phyloP scores from a whole-genome alignment of 805 yeast genomes.

The Blastobotrys parvus region DNA sequence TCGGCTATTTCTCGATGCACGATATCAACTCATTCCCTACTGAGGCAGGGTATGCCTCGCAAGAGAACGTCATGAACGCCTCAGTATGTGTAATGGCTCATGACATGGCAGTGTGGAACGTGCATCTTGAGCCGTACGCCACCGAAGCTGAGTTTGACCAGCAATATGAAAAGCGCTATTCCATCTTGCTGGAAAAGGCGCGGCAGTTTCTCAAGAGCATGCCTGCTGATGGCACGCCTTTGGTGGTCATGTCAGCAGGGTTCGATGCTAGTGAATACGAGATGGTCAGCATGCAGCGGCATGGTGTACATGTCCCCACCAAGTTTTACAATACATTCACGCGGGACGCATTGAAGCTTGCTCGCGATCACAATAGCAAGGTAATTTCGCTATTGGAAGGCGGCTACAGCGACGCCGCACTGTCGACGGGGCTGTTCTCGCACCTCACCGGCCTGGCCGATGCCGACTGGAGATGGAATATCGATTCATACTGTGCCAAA shows the following conservation, averaged over 20 bases:
- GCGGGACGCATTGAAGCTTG: constrained; percentile 59
- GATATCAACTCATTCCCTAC: constrained; percentile 84
- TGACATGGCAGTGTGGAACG: constrained; percentile 74
- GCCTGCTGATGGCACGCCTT: constrained; percentile 30
- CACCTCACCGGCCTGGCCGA: constrained; percentile 65
- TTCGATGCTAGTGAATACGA: constrained; percentile 84
- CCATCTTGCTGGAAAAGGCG: constrained; percentile 55
- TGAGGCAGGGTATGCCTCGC: constrained; percentile 67
- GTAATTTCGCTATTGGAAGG: constrained; percentile 71
- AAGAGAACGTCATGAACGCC: constrained; percentile 63
- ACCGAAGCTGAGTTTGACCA: constrained; percentile 57
- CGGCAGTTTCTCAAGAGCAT: constrained; percentile 43
- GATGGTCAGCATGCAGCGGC: constrained; percentile 77
- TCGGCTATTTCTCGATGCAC: constrained; percentile 77
- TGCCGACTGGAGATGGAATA: constrained; percentile 45
- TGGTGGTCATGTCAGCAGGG: constrained; percentile 76
- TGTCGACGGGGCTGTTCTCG: constrained; percentile 69
- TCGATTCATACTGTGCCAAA: constrained; percentile 40
- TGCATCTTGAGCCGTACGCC: constrained; percentile 61
- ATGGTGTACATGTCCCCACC: constrained; percentile 73
- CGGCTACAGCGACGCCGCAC: constrained; percentile 78
- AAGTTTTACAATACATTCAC: constrained; percentile 68
- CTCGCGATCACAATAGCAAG: constrained; percentile 53
- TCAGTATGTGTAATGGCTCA: constrained; percentile 73
- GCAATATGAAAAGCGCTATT: constrained; percentile 53